These are phyloP conservation scores for Leccinum griseonigrum DNA, from an alignment of 1,284 basidiomycete genomes.

Conservation along the genomic window DNA sequence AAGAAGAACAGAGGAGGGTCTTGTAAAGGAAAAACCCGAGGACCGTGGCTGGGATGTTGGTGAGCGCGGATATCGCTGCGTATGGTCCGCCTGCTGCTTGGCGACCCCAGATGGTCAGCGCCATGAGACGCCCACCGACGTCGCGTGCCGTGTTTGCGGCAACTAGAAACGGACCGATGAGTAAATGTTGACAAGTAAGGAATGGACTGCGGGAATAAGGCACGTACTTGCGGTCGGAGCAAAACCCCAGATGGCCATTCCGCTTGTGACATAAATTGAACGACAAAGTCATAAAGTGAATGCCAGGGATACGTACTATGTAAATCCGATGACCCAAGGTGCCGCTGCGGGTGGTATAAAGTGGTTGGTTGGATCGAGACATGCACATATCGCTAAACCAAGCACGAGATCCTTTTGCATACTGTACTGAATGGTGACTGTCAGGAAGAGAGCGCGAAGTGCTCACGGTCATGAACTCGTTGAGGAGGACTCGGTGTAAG, in stretches of 20 bases:
- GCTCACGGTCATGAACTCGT: constrained; percentile 63
- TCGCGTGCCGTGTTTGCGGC: constrained; percentile 68
- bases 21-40: constrained; percentile 53
- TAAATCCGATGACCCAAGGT: constrained; percentile 53
- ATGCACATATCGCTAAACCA: constrained; percentile 54
- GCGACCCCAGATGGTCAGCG: constrained; percentile 56
- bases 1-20: constrained; percentile 40
- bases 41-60: constrained; percentile 62
- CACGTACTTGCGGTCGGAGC: constrained; percentile 45
- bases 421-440: constrained; percentile 4
- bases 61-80: constrained; percentile 61
- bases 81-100: constrained; percentile 55
- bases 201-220: not conserved
- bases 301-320: constrained; percentile 40
- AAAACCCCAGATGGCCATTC: constrained; percentile 58
- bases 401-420: constrained; percentile 62
- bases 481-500: constrained; percentile 56
- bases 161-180: constrained; percentile 35
- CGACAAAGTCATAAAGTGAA: not conserved
- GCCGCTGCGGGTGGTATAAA: constrained; percentile 50
- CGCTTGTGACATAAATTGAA: constrained; percentile 35
- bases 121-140: constrained; percentile 58
- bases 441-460: not conserved
- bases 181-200: constrained; percentile 1
- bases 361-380: constrained; percentile 61